Percentiles rank a stretch among this genome's conserved stretches.
Conservation (phyloP, 2,329 filamentous ascomycete species). For the Claviceps capensis region DNA sequence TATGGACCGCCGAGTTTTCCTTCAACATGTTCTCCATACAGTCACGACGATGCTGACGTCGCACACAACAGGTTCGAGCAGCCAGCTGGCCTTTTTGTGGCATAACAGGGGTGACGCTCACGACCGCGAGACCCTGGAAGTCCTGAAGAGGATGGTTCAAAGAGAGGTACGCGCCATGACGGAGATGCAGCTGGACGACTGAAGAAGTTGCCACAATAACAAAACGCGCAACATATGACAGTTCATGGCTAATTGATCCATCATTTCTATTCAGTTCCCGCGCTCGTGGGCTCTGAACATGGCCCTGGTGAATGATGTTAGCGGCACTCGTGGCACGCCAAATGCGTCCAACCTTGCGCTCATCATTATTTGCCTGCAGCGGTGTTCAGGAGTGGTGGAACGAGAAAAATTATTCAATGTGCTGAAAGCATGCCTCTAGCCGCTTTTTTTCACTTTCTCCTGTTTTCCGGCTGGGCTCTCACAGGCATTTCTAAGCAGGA, state of each 20-base stretch:
- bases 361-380: conserved; percentile 13
- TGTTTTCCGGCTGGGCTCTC: not conserved
- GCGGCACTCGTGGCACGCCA: conserved; percentile 7
- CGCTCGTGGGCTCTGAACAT: conserved; percentile 15
- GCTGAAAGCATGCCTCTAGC: conserved; percentile 11
- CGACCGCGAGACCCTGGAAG: conserved; percentile 6
- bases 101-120: conserved; percentile 5
- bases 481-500: too few relatives aligned
- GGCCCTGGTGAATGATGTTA: conserved; percentile 9
- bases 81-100: conserved; percentile 7
- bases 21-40: conserved; percentile 15
- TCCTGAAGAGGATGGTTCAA: conserved; percentile 12
- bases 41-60: conserved; percentile 10
- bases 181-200: too few relatives aligned
- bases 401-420: conserved; percentile 14
- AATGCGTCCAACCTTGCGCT: conserved; percentile 14
- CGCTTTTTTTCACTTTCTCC: not conserved
- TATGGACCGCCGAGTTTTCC: conserved; percentile 14
- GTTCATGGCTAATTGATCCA: not conserved
- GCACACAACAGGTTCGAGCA: conserved; percentile 5
- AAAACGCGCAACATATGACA: not conserved
- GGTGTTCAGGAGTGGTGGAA: conserved; percentile 13
- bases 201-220: too few relatives aligned
- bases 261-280: conserved; percentile 8
- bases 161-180: conserved; percentile 10